Conservation (phyloP, 495 filamentous ascomycete genomes). For the Baudoinia panamericana region DNA sequence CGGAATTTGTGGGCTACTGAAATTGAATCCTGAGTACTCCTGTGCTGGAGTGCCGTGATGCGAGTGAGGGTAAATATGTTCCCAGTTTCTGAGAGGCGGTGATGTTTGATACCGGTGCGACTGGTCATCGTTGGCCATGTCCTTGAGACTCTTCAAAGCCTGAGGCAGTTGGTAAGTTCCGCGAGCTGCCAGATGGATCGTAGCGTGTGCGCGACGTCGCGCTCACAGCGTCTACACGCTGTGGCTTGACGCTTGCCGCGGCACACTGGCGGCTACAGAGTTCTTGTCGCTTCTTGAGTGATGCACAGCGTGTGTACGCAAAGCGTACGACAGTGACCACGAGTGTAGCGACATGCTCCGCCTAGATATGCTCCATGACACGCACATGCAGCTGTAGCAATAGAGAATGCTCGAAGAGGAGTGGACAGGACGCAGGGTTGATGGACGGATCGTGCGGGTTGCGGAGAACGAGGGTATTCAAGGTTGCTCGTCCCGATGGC, state of each 20-base stretch:
- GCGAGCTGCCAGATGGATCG: neutral
- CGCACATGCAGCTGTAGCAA: slow-evolving; percentile 8
- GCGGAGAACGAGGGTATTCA: slow-evolving; percentile 8
- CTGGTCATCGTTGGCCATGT: slow-evolving; percentile 17
- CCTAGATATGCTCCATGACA: slow-evolving; percentile 1
- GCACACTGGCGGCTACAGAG: slow-evolving; percentile 10
- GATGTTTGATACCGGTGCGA: slow-evolving; percentile 10
- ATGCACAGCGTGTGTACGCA: slow-evolving; percentile 11
- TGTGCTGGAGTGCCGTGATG: slow-evolving; percentile 34
- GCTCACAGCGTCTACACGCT: slow-evolving; percentile 9
- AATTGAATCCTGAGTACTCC: slow-evolving; percentile 34
- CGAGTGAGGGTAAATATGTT: slow-evolving; percentile 23
- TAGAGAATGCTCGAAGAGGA: slow-evolving; percentile 1
- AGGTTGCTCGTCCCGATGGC: too few species aligned
- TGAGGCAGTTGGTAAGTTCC: neutral
- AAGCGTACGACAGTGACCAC: slow-evolving; percentile 1
- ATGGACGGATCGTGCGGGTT: slow-evolving; percentile 5
- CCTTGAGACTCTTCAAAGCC: slow-evolving; percentile 1
- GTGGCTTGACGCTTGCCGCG: slow-evolving; percentile 12
- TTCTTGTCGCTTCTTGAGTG: slow-evolving; percentile 1
- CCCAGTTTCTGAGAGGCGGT: slow-evolving; percentile 11
- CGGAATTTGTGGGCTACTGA: slow-evolving; percentile 28
- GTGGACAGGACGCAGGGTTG: slow-evolving; percentile 3
- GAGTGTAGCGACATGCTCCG: slow-evolving; percentile 9
- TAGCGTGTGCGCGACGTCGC: neutral